A percentile compares a stretch with the other conserved stretches of the same genome.
Conservation (phyloP, 129 eudicot species). For the Kitagawia praeruptora region DNA sequence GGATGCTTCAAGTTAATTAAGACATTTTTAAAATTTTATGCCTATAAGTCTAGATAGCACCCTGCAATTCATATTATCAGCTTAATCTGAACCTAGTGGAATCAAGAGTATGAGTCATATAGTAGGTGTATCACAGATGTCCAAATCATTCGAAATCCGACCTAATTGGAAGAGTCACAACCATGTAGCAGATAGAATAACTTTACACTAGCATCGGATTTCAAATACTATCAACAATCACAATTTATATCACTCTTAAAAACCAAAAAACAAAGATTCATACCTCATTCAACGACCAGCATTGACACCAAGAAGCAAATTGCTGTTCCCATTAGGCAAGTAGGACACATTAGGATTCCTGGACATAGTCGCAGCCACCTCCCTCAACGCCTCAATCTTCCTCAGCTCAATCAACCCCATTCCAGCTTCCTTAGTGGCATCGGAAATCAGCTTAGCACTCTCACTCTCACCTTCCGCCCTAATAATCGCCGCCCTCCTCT, state of each 20-base stretch:
- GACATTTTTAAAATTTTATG: not conserved
- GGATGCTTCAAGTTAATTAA: not conserved
- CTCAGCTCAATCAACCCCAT: slow-evolving; percentile 90
- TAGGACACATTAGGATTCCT: slow-evolving; percentile 60
- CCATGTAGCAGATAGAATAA: not conserved
- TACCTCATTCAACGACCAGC: slow-evolving; percentile 47
- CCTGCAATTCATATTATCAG: not conserved
- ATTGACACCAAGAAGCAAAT: slow-evolving; percentile 64
- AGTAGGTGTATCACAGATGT: no score
- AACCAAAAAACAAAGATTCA: not conserved
- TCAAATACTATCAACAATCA: not conserved
- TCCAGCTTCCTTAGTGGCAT: slow-evolving; percentile 76
- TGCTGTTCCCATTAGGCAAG: slow-evolving; percentile 43
- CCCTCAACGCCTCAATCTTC: slow-evolving; percentile 88
- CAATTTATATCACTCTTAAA: not conserved
- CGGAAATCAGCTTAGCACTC: slow-evolving; percentile 82
- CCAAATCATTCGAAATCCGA: no score
- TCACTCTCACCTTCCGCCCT: slow-evolving; percentile 98
- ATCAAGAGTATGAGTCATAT: no score
- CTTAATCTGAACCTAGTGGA: no score
- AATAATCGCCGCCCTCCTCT: slow-evolving; percentile 69
- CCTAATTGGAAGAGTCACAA: not conserved
- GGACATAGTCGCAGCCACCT: slow-evolving; percentile 46
- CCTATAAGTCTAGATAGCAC: not conserved
- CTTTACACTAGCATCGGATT: not conserved